A percentile compares a stretch with the other conserved stretches of the same genome.
Conservation (phyloP, 768 basidiomycete genomes). For the Tulasnella sp. region DNA sequence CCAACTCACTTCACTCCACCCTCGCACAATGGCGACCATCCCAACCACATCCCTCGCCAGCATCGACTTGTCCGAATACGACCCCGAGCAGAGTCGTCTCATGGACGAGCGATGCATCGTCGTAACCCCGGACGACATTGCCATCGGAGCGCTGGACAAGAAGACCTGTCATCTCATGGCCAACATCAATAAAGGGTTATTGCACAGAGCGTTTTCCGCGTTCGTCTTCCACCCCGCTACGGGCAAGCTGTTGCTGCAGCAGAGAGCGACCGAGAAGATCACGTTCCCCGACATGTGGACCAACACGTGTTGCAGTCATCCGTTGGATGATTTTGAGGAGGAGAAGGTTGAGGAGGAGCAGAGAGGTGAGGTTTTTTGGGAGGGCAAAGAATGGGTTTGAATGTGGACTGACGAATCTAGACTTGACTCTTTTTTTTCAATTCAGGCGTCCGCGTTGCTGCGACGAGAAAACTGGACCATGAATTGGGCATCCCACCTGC, state of each 20-base stretch:
- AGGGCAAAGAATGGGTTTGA: background rate
- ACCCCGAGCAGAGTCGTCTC: slow-evolving; percentile 83
- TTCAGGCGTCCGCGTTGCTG: slow-evolving; percentile 80
- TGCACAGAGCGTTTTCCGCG: slow-evolving; percentile 96
- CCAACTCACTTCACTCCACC: background rate
- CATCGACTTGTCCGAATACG: slow-evolving; percentile 76
- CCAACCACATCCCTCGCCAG: slow-evolving; percentile 45
- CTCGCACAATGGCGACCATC: background rate
- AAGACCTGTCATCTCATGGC: slow-evolving; percentile 99
- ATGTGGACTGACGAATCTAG: background rate
- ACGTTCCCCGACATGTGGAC: slow-evolving; percentile 99
- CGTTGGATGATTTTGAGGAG: slow-evolving; percentile 81
- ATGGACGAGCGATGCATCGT: slow-evolving; percentile 97
- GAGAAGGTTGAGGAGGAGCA: slow-evolving; percentile 72
- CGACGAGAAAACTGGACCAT: slow-evolving; percentile 89
- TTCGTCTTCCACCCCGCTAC: slow-evolving; percentile 94
- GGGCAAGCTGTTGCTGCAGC: slow-evolving; percentile 88
- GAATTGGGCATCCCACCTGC: slow-evolving; percentile 83
- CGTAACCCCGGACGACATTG: slow-evolving; percentile 77
- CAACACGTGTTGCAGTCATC: slow-evolving; percentile 98
- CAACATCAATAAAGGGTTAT: slow-evolving; percentile 86
- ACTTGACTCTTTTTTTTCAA: background rate
- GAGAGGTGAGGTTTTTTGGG: slow-evolving; percentile 29
- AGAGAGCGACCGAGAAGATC: slow-evolving; percentile 96
- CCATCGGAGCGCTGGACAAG: slow-evolving; percentile 84